phyloP scores from a whole-genome alignment of 345 rosid genomes.

The Gossypium ekmanianum region DNA sequence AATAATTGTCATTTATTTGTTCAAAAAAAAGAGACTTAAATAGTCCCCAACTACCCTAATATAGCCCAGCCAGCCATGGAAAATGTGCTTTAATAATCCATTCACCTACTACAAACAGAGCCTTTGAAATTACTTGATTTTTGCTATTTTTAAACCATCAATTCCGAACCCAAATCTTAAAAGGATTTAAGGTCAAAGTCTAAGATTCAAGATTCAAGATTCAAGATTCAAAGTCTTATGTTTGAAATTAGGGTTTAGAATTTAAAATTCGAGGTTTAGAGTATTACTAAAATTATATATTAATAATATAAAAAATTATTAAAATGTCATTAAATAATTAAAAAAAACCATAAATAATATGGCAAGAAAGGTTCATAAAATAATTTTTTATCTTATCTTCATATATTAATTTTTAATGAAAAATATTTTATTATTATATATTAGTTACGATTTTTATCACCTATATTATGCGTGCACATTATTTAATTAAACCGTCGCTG shows the following conservation, averaged over 20 bases:
- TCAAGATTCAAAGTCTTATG: fast-evolving
- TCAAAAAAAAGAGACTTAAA: too few species aligned
- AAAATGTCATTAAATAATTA: too few species aligned
- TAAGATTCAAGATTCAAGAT: too few species aligned
- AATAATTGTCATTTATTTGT: neutral
- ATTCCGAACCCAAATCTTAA: too few species aligned
- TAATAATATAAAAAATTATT: fast-evolving
- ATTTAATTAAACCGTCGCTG: neutral
- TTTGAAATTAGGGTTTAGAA: fast-evolving
- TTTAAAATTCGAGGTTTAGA: fast-evolving
- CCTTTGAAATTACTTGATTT: too few species aligned
- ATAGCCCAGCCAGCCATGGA: too few species aligned
- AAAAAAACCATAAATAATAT: fast-evolving
- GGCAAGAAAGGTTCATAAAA: fast-evolving
- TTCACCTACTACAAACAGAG: too few species aligned
- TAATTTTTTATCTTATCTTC: neutral
- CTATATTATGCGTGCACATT: neutral
- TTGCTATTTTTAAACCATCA: too few species aligned
- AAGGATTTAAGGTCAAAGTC: too few species aligned
- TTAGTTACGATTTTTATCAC: neutral
- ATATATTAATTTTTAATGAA: neutral
- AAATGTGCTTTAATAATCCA: too few species aligned
- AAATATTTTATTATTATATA: neutral
- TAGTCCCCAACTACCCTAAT: neutral
- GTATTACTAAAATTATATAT: too few species aligned